Conservation (phyloP, 1,139 yeast genomes). For the Kurtzmaniella natalensis region DNA sequence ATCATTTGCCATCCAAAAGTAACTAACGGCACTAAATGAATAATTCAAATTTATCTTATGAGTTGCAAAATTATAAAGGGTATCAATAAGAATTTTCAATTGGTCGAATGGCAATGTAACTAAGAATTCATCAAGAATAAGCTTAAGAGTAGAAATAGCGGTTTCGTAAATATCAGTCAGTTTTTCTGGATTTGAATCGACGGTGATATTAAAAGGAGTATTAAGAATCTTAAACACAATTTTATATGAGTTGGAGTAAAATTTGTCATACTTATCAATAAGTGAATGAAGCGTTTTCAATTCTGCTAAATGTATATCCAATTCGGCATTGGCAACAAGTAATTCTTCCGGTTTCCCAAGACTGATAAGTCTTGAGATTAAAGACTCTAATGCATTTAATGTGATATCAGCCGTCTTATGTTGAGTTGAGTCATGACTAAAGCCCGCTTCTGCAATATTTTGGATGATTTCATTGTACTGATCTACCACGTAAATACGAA, state of each 20-base stretch:
- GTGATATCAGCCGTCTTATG: constrained; percentile 32
- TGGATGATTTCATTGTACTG: constrained; percentile 49
- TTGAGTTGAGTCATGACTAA: constrained; percentile 18
- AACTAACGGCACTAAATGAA: constrained; percentile 85
- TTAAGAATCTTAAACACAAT: constrained; percentile 64
- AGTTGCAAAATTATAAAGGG: constrained; percentile 63
- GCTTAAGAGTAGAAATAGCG: constrained; percentile 57
- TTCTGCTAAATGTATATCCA: constrained; percentile 61
- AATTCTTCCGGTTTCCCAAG: constrained; percentile 40
- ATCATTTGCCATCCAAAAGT: constrained; percentile 89
- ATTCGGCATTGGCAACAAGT: constrained; percentile 48
- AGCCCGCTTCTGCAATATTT: constrained; percentile 44
- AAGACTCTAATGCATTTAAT: constrained; percentile 29
- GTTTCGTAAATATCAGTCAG: constrained; percentile 1
- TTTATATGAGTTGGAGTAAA: constrained; percentile 63
- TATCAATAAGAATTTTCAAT: constrained; percentile 61
- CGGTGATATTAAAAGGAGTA: constrained; percentile 52
- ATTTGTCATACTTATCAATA: constrained; percentile 64
- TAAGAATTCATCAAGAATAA: constrained; percentile 80
- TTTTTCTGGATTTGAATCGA: constrained; percentile 1
- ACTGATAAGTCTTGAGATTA: constrained; percentile 28
- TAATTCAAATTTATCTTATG: constrained; percentile 76
- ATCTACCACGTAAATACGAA: constrained; percentile 44
- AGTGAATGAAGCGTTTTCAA: constrained; percentile 63
- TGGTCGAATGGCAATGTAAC: constrained; percentile 62